Evolutionary conservation across 805 yeast species (phyloP).

Genomic region (Millerozyma acaciae): DNA sequence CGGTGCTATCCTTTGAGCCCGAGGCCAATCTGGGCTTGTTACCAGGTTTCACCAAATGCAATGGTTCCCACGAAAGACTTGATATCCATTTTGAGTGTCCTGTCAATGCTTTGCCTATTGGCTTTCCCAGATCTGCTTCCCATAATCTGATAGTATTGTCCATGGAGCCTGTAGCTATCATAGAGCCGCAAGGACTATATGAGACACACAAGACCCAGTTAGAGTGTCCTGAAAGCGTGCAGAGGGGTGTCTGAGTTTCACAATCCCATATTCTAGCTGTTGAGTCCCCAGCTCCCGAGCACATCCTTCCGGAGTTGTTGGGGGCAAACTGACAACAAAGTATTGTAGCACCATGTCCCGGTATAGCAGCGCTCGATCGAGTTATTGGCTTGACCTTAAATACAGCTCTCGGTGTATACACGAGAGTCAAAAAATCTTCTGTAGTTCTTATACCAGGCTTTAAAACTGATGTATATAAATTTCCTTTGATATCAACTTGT

Average conservation of each 20-base stretch:
- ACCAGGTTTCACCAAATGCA: constrained; percentile 70
- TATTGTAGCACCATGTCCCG: constrained; percentile 94
- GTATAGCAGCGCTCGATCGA: constrained; percentile 83
- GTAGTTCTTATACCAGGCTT: constrained; percentile 86
- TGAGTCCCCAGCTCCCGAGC: constrained; percentile 93
- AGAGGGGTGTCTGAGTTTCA: constrained; percentile 85
- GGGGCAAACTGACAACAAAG: constrained; percentile 94
- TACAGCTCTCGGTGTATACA: constrained; percentile 91
- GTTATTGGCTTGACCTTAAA: constrained; percentile 91
- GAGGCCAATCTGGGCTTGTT: constrained; percentile 70
- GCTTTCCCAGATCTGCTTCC: constrained; percentile 73
- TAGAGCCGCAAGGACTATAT: constrained; percentile 89
- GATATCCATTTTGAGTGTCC: constrained; percentile 93
- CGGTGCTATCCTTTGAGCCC: constrained; percentile 87
- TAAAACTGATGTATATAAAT: constrained; percentile 73
- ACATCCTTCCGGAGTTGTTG: constrained; percentile 75
- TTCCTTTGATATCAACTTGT: constrained; percentile 68
- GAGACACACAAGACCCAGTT: constrained; percentile 93
- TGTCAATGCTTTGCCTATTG: constrained; percentile 64
- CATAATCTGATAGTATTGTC: constrained; percentile 85
- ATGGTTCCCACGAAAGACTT: constrained; percentile 89
- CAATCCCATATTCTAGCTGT: constrained; percentile 98
- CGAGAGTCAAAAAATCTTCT: constrained; percentile 87
- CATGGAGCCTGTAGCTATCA: constrained; percentile 95
- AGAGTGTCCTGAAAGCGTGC: constrained; percentile 76